Evolutionary conservation across 176 grass and related monocot species (phyloP).

Genomic region (Musa troglodytarum): DNA sequence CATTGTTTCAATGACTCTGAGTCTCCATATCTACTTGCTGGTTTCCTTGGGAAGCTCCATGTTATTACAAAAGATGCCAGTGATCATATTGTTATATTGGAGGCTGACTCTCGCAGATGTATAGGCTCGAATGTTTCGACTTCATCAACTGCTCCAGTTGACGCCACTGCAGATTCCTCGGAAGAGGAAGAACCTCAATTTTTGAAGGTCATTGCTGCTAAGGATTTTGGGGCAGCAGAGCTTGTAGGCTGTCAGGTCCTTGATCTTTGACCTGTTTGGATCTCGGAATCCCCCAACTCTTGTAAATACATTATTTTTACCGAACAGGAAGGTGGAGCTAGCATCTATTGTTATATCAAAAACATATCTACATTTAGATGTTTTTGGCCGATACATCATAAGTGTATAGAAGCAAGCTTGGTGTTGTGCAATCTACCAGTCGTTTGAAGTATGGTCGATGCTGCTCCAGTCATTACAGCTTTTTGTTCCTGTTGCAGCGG

Average conservation of each 20-base stretch:
- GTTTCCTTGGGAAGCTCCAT: slow-evolving; percentile 65
- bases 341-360: neutral
- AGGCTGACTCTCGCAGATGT: slow-evolving; percentile 29
- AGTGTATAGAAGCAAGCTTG: neutral
- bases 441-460: neutral
- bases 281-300: neutral
- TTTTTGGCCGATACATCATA: neutral
- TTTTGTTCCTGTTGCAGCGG: neutral
- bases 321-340: neutral
- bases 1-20: slow-evolving; percentile 40
- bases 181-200: slow-evolving; percentile 29
- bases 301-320: neutral
- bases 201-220: slow-evolving; percentile 48
- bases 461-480: neutral
- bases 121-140: slow-evolving; percentile 4
- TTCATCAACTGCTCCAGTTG: slow-evolving; percentile 4
- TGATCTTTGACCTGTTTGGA: slow-evolving; percentile 19
- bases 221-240: slow-evolving; percentile 46
- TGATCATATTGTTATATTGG: slow-evolving; percentile 38
- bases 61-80: slow-evolving; percentile 44
- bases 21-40: slow-evolving; percentile 47
- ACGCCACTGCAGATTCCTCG: slow-evolving; percentile 14
- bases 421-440: neutral
- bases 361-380: neutral
- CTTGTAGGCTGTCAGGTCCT: slow-evolving; percentile 72